Percentiles rank a stretch among this genome's conserved stretches.
These are phyloP conservation scores for Besnoitia besnoiti DNA, from an alignment of 169 alveolate genomes.

Conservation along the genomic window DNA sequence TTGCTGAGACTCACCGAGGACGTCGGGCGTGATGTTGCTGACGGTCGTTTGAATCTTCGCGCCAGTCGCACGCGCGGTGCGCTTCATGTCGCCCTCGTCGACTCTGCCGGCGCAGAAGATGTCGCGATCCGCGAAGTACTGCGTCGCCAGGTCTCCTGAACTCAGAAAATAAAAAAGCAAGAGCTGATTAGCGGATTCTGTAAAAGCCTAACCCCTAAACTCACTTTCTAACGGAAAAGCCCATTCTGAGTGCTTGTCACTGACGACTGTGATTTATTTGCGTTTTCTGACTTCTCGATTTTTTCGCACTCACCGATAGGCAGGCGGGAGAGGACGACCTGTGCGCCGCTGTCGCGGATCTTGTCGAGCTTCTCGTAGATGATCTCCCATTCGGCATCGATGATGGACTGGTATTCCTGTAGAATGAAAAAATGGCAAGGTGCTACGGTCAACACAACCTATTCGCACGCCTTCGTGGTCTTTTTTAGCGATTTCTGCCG, in stretches of 20 bases:
- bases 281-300: not conserved
- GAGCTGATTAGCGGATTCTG: not conserved
- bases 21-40: conserved; percentile 88
- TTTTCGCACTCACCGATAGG: conserved; percentile 90
- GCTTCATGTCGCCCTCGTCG: conserved; percentile 92
- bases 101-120: conserved; percentile 99
- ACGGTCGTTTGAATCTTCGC: conserved; percentile 95
- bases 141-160: conserved; percentile 95
- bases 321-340: conserved; percentile 93
- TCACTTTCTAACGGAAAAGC: too few species aligned
- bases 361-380: conserved; percentile 94
- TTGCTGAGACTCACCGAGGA: conserved; percentile 75
- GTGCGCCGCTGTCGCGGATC: conserved; percentile 92
- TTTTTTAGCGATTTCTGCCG: too few species aligned
- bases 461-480: not conserved
- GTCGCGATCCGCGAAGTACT: conserved; percentile 94
- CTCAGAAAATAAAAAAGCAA: not conserved
- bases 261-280: too few species aligned
- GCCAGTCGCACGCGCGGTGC: conserved; percentile 97
- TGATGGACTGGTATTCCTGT: conserved; percentile 93
- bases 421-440: not conserved
- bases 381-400: conserved; percentile 98
- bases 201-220: too few species aligned
- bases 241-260: too few species aligned
- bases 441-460: too few species aligned